Evolutionary conservation across 1,139 yeast genomes (phyloP), one percentile per base, ranked within the genome.

Genomic region (Blastobotrys malaysiensis): DNA sequence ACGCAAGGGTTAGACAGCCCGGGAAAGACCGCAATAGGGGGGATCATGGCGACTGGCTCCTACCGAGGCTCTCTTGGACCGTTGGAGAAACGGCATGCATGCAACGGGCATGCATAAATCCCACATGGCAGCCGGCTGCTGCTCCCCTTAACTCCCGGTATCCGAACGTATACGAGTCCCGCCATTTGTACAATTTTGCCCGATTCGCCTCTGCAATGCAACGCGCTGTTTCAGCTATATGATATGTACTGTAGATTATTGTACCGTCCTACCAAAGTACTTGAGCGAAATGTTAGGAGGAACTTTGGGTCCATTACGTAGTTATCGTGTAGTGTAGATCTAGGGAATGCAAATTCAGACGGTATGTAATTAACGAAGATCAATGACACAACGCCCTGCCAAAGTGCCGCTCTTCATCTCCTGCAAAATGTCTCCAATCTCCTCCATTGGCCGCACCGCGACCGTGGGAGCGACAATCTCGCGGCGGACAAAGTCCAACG

Each of bases 361-460:
- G n/a, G n/a, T n/a, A 31, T 39, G 2, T 14, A 39, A 9, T 19
- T 22, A 26, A 20, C 46, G 26, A 21, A 61, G 31, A 43, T 82
- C 85, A 55, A 82, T 79, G 52, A 82, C 85, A 64, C 82, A 82
- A 72, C 89, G 77, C 61, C 89, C 89, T 61, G 80, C 75, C 61
- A 84, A 77, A 73, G 81, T 77, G 63, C 87, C 86, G 65, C 77
- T 73, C 66, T 79, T 82, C 88, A 84, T 83, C 66, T 74, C 72
- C 60, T 80, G 78, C 72, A 79, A 82, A 60, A 83, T 79, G 46
- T 70, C 65, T 51, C 81, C 78, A 64, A 84, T 74, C 61, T 81
- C 81, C 52, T 81, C 76, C 65, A 83, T 74, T 36, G 83, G 82
- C 61, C 79, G 84, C 65, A 83, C 69, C 71, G 79, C 80, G 69